Evolutionary conservation across 129 eudicot genomes (phyloP), one percentile per base, ranked within the genome.

Genomic region (Ambrosia artemisiifolia): DNA sequence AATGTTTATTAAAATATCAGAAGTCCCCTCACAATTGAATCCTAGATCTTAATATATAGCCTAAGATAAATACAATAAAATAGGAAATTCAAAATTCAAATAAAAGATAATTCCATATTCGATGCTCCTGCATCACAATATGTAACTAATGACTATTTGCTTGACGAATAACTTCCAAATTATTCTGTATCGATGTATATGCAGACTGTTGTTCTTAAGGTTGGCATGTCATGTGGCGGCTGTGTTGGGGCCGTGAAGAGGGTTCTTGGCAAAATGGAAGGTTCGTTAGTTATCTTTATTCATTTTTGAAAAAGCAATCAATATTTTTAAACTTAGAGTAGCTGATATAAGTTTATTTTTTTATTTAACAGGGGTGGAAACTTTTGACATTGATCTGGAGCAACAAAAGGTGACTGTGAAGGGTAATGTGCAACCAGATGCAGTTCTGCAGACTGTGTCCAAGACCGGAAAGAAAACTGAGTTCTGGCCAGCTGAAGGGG

Each of bases 181-280:
- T 24, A 24, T 24, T 24, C 28, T 61, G 1, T 46, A 28, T 49
- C 11, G 34, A 70, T 85, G 14, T 59, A 56, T 53, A 46, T 83
- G 87, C 96, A 92, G 97, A 92, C 93, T 42, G 97, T 92, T 76
- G 94, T 86, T 77, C 96, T 92, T 62, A 92, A 84, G 86, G 97
- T 92, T 81, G 97, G 86, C 79, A 92, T 92, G 97, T 80, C 97
- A 60, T 92, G 97, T 82, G 90, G 91, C 66, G 97, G 97, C 70
- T 92, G 97, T 60, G 93, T 86, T 38, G 97, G 97, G 36, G 97
- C 97, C 34, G 97, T 92, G 73, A 80, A 88, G 80, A 79, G 97
- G 84, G 96, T 92, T 74, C 77, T 92, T 36, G 94, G 93, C 74
- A 92, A 86, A 81, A 86, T 92, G 97, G 97, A 92, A 80, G 97